Evolutionary conservation across 345 rosid species (phyloP).

Genomic region (Angophora floribunda): DNA sequence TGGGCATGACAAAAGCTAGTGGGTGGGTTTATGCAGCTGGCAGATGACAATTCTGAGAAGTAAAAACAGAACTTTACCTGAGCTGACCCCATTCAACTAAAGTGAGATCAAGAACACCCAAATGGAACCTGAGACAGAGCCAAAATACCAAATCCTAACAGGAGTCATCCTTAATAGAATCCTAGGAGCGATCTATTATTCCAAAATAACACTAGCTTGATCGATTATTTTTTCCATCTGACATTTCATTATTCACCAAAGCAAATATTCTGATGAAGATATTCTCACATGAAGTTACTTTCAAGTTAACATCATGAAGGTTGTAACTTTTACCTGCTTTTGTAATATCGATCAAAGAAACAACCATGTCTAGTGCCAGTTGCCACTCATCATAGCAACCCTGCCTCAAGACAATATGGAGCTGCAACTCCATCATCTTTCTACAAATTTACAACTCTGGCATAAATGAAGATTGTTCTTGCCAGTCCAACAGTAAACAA

Average conservation of each 20-base stretch:
- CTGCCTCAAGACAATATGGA: neutral
- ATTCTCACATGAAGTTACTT: neutral
- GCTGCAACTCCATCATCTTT: neutral
- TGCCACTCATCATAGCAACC: neutral
- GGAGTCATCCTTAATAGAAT: neutral
- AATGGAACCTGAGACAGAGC: neutral
- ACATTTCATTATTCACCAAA: neutral
- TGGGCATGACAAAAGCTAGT: neutral
- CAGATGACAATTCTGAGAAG: neutral
- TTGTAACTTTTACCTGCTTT: neutral
- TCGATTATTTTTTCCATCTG: neutral
- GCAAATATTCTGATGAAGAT: neutral
- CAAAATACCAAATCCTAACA: neutral
- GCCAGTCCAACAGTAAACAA: neutral
- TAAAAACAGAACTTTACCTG: neutral
- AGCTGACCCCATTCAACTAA: neutral
- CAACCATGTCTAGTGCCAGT: neutral
- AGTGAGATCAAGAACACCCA: neutral
- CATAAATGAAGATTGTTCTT: neutral
- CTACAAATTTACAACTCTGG: neutral
- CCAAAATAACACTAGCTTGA: neutral
- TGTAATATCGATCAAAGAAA: neutral
- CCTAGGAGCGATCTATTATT: neutral
- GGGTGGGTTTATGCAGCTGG: neutral
- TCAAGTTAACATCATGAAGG: neutral